A percentile compares a stretch with the other conserved stretches of the same genome.
phyloP scores from a whole-genome alignment of 73 alveolate genomes.

The Paramecium sexaurelia region DNA sequence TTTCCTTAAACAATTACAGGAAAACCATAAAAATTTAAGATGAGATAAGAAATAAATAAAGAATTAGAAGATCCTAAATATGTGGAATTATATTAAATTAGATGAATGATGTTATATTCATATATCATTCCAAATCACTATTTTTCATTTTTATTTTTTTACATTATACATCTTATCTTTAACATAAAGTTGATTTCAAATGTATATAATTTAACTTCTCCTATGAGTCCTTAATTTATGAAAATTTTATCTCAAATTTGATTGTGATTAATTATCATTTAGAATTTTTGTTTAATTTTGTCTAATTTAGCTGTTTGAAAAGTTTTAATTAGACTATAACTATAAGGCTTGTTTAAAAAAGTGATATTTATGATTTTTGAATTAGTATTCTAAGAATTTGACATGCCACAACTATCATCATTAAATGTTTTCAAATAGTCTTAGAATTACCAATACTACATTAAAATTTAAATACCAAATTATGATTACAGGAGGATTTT shows the following conservation, averaged over 20 bases:
- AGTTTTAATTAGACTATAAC: background rate
- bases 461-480: background rate
- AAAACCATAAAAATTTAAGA: constrained; percentile 80
- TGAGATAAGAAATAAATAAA: constrained; percentile 72
- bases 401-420: too few relatives aligned
- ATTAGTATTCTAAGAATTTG: too few relatives aligned
- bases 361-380: background rate
- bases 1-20: constrained; percentile 91
- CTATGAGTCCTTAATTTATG: too few relatives aligned
- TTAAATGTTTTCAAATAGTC: too few relatives aligned
- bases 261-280: too few relatives aligned
- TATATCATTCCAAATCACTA: too few relatives aligned
- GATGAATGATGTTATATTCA: background rate
- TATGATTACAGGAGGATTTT: background rate
- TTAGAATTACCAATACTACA: too few relatives aligned
- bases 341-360: background rate
- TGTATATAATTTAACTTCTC: too few relatives aligned
- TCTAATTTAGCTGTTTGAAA: background rate
- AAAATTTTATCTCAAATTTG: too few relatives aligned
- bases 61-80: constrained; percentile 61
- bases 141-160: too few relatives aligned
- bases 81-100: constrained; percentile 55
- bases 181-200: too few relatives aligned
- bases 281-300: background rate
- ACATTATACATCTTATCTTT: too few relatives aligned